Conservation (phyloP, 441 rosid species). For the Lepidium campestre region DNA sequence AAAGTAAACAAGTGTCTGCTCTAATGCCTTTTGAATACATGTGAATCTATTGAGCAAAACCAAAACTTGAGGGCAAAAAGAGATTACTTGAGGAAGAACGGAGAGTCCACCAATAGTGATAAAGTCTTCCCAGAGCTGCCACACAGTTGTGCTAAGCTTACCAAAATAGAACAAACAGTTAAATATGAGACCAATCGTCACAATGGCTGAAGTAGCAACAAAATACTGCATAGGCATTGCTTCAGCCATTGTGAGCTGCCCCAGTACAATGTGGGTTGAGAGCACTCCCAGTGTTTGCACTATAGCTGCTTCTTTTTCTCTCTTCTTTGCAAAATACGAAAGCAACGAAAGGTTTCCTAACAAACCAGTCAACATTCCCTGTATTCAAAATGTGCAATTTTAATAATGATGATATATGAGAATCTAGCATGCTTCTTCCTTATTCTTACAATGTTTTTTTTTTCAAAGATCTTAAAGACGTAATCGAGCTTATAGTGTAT, state of each 20-base stretch:
- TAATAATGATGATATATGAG: neutral
- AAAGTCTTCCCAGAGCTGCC: constrained; percentile 87
- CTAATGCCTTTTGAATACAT: neutral
- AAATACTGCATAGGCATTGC: constrained; percentile 77
- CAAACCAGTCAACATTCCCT: constrained; percentile 89
- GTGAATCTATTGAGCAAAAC: neutral
- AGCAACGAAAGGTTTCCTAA: constrained; percentile 84
- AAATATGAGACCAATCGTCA: constrained; percentile 50
- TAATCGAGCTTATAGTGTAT: neutral
- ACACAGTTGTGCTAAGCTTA: constrained; percentile 43
- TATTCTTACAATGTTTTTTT: neutral
- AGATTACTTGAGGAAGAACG: constrained; percentile 73
- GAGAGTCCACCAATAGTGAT: constrained; percentile 72
- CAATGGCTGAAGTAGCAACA: constrained; percentile 47
- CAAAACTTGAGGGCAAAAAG: neutral
- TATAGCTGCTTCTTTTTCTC: constrained; percentile 64
- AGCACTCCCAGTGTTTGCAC: constrained; percentile 85
- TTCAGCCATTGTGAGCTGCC: constrained; percentile 81
- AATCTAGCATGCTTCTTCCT: neutral
- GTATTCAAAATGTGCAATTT: constrained; percentile 21
- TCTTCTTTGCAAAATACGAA: constrained; percentile 79
- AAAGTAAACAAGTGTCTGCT: neutral
- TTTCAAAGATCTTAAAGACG: neutral
- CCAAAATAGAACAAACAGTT: constrained; percentile 52
- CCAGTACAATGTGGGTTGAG: constrained; percentile 48